Base-by-base conservation (phyloP, 1,284 basidiomycete species). In the Ustilago tritici region DNA sequence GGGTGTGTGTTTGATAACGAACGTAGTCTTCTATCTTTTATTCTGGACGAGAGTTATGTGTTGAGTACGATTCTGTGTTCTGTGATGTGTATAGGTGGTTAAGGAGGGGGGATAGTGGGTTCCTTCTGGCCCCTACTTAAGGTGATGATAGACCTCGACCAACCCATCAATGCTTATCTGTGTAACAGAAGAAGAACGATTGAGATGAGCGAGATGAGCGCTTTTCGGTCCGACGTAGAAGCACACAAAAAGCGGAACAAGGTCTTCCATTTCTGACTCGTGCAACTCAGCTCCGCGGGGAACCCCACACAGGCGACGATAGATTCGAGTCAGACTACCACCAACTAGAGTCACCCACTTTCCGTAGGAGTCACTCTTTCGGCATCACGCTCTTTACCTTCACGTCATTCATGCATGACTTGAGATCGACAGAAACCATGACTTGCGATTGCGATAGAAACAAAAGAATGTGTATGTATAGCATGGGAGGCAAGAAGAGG, bases 251-350 rank as follows among this genome's bases (percentile, higher is more conserved):
- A 15, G n/a, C 65, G 65, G 59, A 67, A 61, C 38, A 47, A 35
- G 14, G 8, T 57, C 14, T 54, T 67, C 65, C 65, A 55, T 67
- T 46, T 46, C 65, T 66, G 58, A 66, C 53, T 66, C 65, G 58
- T 15, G 1, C 43, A 49, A 28, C 49, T 52, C 60, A 23, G n/a
- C 55, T 67, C 65, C 65, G 59, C 59, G 59, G 65, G 35, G 17
- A 53, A 14, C 46, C 1, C 52, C 38, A 23, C 32, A 31, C 4
- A 17, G 14, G 0, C 8, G 7, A 46, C 49, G 3, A 23, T 55
- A 47, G 55, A 52, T 47, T 65, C 63, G 57, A 55, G 49, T 19
- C 36, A 52, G 56, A 35, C 19, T n/a, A 12, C 17, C 3, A 28
- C n/a, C 46, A 40, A 28, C 23, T 32, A 49, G 19, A n/a, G 31